Evolutionary conservation across 2,329 filamentous ascomycete species (phyloP).

Genomic region (Penicillium corylophilum): DNA sequence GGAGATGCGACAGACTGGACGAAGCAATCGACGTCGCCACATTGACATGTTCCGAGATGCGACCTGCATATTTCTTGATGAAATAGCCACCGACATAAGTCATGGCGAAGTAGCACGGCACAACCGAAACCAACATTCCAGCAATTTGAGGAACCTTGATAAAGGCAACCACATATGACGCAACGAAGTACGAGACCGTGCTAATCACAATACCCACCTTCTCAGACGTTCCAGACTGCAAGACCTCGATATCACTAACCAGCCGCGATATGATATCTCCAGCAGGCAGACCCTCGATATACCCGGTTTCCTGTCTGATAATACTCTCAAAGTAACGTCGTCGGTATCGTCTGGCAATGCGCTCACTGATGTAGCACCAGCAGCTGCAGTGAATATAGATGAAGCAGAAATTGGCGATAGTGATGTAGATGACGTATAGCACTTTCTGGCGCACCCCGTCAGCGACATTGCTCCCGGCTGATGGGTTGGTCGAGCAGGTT

Average conservation of each 20-base stretch:
- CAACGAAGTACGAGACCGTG: constrained; percentile 64
- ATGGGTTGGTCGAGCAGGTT: constrained; percentile 22
- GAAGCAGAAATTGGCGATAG: constrained; percentile 60
- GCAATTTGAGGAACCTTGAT: constrained; percentile 62
- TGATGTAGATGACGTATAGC: constrained; percentile 62
- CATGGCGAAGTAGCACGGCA: constrained; percentile 63
- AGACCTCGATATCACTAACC: constrained; percentile 63
- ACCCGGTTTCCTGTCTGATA: constrained; percentile 62
- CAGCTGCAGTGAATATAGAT: constrained; percentile 65
- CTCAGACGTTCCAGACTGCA: constrained; percentile 67
- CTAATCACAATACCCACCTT: constrained; percentile 67
- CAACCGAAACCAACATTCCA: constrained; percentile 62
- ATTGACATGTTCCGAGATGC: constrained; percentile 53
- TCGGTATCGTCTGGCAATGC: constrained; percentile 62
- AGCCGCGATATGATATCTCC: constrained; percentile 64
- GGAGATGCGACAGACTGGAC: constrained; percentile 59
- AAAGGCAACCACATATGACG: constrained; percentile 66
- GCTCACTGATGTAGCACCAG: constrained; percentile 64
- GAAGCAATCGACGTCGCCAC: constrained; percentile 62
- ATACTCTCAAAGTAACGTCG: constrained; percentile 59
- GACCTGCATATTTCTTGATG: constrained; percentile 48
- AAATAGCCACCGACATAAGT: constrained; percentile 56
- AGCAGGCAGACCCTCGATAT: constrained; percentile 61
- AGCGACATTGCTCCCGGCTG: constrained; percentile 9
- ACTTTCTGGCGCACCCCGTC: constrained; percentile 49